These are phyloP conservation scores for Umbelopsis sp. DNA, from an alignment of 371 early-diverging fungal species.

Conservation along the genomic window DNA sequence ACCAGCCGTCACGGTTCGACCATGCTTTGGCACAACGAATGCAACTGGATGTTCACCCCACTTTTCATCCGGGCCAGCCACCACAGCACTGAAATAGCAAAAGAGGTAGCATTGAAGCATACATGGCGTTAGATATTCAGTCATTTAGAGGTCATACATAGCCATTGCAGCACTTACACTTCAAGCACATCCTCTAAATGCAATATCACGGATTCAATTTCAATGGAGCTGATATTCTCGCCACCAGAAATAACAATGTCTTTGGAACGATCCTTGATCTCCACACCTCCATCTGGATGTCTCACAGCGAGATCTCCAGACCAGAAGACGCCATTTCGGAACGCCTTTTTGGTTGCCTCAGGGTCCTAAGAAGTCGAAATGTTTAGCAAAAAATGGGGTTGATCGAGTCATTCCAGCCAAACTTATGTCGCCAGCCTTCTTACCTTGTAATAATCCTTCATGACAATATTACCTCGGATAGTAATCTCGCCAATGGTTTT, in stretches of 20 bases:
- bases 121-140: background rate
- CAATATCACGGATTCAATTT: conserved; percentile 65
- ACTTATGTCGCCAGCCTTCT: background rate
- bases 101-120: no score
- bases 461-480: conserved; percentile 65
- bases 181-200: conserved; percentile 63
- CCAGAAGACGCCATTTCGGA: conserved; percentile 67
- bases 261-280: conserved; percentile 69
- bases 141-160: background rate
- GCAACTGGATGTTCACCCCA: conserved; percentile 79
- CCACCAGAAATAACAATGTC: conserved; percentile 79
- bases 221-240: conserved; percentile 75
- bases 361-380: conserved; percentile 40
- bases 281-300: conserved; percentile 67
- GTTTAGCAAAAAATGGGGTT: no score
- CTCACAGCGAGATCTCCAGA: conserved; percentile 73
- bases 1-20: conserved; percentile 30
- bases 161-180: conserved; percentile 33
- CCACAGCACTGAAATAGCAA: conserved; percentile 49
- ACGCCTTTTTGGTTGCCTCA: conserved; percentile 65
- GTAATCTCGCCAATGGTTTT: conserved; percentile 68
- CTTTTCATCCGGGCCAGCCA: conserved; percentile 61
- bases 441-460: conserved; percentile 58
- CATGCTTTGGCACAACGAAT: conserved; percentile 58
- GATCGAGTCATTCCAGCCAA: no score